Percentiles rank a stretch among this genome's conserved stretches.
These are phyloP conservation scores for Saraca asoca DNA, from an alignment of 331 rosid species.

Conservation along the genomic window DNA sequence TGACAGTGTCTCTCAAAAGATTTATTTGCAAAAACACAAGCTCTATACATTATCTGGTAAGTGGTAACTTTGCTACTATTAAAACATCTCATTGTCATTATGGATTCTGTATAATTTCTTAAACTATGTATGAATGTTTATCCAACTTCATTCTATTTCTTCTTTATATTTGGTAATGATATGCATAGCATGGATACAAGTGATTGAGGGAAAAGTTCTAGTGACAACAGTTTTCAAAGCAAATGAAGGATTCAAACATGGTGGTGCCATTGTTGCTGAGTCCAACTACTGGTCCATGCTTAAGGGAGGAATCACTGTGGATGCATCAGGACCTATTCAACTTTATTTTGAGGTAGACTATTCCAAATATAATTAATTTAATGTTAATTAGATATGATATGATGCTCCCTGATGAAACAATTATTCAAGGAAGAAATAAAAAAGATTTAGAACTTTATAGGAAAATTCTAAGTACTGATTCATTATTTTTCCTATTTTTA, in stretches of 20 bases:
- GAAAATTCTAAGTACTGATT: too few relatives aligned
- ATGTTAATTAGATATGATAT: not conserved
- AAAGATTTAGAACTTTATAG: too few relatives aligned
- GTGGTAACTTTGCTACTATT: constrained; percentile 44
- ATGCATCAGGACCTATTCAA: constrained; percentile 47
- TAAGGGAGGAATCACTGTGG: constrained; percentile 66
- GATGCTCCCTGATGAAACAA: not conserved
- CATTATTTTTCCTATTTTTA: not conserved
- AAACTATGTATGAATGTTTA: not conserved
- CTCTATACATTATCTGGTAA: constrained; percentile 41
- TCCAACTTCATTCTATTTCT: not conserved
- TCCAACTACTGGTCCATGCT: constrained; percentile 80
- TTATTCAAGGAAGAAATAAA: too few relatives aligned
- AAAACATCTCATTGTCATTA: too few relatives aligned
- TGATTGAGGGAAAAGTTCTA: constrained; percentile 38
- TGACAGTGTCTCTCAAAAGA: constrained; percentile 62
- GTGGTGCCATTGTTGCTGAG: constrained; percentile 53
- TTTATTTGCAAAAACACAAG: constrained; percentile 39
- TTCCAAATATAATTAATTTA: not conserved
- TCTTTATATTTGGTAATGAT: constrained; percentile 2
- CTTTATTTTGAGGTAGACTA: constrained; percentile 72
- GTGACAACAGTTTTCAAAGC: constrained; percentile 56
- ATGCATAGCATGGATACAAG: constrained; percentile 74
- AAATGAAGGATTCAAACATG: constrained; percentile 36
- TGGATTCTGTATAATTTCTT: not conserved